These are phyloP conservation scores for Pseudogymnoascus sp. DNA, from an alignment of 2,329 filamentous ascomycete species.

Conservation along the genomic window DNA sequence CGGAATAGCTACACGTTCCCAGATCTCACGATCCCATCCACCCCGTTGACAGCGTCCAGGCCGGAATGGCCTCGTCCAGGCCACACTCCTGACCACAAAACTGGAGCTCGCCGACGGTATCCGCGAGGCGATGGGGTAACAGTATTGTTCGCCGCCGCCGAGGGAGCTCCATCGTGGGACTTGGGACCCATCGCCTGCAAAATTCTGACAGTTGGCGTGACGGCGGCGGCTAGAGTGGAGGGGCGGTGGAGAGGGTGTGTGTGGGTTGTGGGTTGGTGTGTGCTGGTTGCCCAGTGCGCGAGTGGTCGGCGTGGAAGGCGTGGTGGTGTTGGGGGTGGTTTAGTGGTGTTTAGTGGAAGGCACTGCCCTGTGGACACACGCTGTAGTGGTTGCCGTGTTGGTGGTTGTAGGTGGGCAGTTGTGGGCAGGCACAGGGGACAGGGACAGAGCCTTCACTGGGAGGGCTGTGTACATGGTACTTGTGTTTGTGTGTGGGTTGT, in stretches of 20 bases:
- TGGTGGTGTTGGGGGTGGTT: background rate
- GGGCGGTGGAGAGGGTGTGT: background rate
- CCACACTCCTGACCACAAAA: background rate
- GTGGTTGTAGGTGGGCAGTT: too few species aligned
- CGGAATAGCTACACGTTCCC: background rate
- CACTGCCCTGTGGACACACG: background rate
- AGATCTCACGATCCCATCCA: background rate
- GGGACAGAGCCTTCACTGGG: background rate
- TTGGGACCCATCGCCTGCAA: background rate
- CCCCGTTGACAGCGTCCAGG: background rate
- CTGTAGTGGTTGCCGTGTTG: background rate
- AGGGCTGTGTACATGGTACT: background rate
- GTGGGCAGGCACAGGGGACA: background rate
- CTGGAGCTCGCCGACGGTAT: slow-evolving; percentile 1
- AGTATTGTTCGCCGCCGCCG: background rate
- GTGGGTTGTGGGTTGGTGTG: background rate
- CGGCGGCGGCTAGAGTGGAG: background rate
- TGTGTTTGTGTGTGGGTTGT: background rate
- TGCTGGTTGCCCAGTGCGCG: background rate
- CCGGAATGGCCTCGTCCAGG: background rate
- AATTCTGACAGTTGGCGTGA: slow-evolving; percentile 9
- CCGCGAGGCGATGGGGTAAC: slow-evolving; percentile 7
- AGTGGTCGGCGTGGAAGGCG: background rate
- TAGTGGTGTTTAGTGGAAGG: background rate
- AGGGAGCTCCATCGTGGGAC: background rate